phyloP scores from a whole-genome alignment of 768 basidiomycete species.

The Mycena albidolilacea region DNA sequence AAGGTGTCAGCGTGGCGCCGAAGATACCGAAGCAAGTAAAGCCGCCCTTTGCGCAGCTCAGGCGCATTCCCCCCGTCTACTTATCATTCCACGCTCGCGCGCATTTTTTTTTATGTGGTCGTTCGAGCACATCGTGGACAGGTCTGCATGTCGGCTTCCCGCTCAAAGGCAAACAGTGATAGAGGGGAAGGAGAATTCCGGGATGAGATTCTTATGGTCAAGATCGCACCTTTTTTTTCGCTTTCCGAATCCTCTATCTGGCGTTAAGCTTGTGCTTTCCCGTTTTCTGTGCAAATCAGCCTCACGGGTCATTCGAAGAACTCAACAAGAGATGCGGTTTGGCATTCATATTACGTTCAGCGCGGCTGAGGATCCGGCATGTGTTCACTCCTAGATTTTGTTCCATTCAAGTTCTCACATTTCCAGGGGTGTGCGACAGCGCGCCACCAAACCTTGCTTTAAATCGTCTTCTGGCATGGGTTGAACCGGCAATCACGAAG shows the following conservation, averaged over 20 bases:
- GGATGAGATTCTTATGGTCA: slow-evolving; percentile 12
- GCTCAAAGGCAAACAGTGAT: slow-evolving; percentile 27
- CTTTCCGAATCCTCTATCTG: slow-evolving; percentile 29
- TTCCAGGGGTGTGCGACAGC: slow-evolving; percentile 26
- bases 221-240: slow-evolving; percentile 27
- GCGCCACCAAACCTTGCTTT: slow-evolving; percentile 35
- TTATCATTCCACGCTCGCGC: slow-evolving; percentile 8
- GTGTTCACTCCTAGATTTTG: slow-evolving; percentile 19
- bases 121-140: background rate
- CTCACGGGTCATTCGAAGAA: slow-evolving; percentile 25
- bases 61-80: slow-evolving; percentile 23
- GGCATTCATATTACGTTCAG: slow-evolving; percentile 18
- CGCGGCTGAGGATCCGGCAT: slow-evolving; percentile 21
- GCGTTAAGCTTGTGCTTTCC: slow-evolving; percentile 33
- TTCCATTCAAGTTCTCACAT: slow-evolving; percentile 24
- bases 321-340: slow-evolving; percentile 8
- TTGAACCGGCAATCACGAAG: slow-evolving; percentile 39
- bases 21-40: slow-evolving; percentile 36
- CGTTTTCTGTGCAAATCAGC: slow-evolving; percentile 32
- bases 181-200: slow-evolving; percentile 9
- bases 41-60: slow-evolving; percentile 1
- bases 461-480: slow-evolving; percentile 33
- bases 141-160: slow-evolving; percentile 14
- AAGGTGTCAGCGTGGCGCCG: slow-evolving; percentile 33
- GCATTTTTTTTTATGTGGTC: slow-evolving; percentile 8